Conservation (phyloP, 2,329 filamentous ascomycete genomes). For the Botrytis deweyae region DNA sequence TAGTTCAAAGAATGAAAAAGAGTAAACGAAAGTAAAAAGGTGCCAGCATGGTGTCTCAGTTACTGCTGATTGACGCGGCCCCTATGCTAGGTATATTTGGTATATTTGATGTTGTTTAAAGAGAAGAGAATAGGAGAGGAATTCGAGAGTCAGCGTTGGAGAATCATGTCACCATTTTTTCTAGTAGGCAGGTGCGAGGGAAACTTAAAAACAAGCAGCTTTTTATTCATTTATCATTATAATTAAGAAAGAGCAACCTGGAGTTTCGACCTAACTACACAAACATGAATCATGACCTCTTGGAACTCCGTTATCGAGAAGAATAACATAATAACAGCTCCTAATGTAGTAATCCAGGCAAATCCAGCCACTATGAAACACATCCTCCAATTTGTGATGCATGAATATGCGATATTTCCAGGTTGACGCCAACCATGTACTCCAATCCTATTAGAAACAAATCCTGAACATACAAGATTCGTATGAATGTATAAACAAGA, state of each 20-base stretch:
- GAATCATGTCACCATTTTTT: not conserved
- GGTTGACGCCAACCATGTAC: constrained; percentile 22
- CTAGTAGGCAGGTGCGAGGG: not conserved
- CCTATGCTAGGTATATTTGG: constrained; percentile 14
- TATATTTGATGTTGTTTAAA: not conserved
- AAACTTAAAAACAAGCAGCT: not conserved
- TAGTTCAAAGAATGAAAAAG: constrained; percentile 1
- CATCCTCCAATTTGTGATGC: constrained; percentile 21
- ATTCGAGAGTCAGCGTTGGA: not conserved
- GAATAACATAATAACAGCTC: constrained; percentile 13
- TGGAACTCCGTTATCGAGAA: constrained; percentile 1
- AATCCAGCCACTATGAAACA: constrained; percentile 9
- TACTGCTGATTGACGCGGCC: constrained; percentile 16
- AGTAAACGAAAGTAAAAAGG: constrained; percentile 17
- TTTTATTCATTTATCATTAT: constrained; percentile 23
- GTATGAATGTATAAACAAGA: constrained; percentile 21
- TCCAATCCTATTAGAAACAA: constrained; percentile 20
- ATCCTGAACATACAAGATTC: constrained; percentile 8
- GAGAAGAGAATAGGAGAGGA: not conserved
- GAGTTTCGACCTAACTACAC: constrained; percentile 14
- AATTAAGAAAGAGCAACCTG: constrained; percentile 19
- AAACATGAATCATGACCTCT: constrained; percentile 13
- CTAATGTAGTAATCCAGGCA: constrained; percentile 1
- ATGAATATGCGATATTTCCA: constrained; percentile 14
- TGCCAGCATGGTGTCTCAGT: constrained; percentile 20